phyloP scores from a whole-genome alignment of 345 rosid species.

The Syzygium aqueum region DNA sequence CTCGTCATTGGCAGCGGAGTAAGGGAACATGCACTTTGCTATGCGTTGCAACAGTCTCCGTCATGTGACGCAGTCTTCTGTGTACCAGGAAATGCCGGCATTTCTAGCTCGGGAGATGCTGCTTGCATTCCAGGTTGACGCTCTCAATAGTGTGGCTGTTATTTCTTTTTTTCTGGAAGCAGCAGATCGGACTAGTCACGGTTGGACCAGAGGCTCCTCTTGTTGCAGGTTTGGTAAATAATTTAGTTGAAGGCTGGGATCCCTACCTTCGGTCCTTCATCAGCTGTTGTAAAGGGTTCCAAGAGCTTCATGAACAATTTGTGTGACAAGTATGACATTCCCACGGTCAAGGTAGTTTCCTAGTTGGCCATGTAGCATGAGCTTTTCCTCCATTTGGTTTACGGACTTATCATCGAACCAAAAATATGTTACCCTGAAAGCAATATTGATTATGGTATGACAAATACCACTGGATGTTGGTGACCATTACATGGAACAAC shows the following conservation, averaged over 20 bases:
- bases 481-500: background rate
- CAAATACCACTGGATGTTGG: background rate
- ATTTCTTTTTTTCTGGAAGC: constrained; percentile 45
- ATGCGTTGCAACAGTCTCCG: constrained; percentile 64
- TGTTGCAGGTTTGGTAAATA: constrained; percentile 74
- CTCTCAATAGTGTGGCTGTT: constrained; percentile 52
- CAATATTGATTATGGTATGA: background rate
- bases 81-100: constrained; percentile 87
- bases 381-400: background rate
- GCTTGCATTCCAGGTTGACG: constrained; percentile 57
- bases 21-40: constrained; percentile 82
- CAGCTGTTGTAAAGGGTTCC: constrained; percentile 95
- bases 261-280: constrained; percentile 84
- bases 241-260: constrained; percentile 53
- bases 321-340: constrained; percentile 72
- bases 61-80: constrained; percentile 68
- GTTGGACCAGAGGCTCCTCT: constrained; percentile 92
- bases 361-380: background rate
- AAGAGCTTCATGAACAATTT: constrained; percentile 85
- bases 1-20: constrained; percentile 90
- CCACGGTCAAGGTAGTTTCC: constrained; percentile 78
- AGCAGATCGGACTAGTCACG: constrained; percentile 60
- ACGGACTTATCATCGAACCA: background rate
- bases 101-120: constrained; percentile 64
- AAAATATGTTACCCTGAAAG: background rate